phyloP scores from a whole-genome alignment of 805 yeast genomes.

The Metschnikowia dekortorum region DNA sequence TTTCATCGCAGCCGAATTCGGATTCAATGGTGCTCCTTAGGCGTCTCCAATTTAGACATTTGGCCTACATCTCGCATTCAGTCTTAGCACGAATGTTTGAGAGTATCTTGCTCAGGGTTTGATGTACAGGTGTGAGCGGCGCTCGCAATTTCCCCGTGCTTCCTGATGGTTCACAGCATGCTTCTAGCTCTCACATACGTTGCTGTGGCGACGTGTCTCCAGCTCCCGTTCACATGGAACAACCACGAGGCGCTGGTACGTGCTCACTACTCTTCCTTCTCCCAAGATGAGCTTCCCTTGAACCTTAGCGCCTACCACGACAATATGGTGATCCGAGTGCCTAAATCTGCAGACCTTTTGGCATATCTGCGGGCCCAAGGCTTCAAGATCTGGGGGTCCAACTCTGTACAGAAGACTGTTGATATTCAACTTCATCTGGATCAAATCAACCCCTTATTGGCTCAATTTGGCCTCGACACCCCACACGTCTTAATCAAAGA shows the following conservation, averaged over 20 bases:
- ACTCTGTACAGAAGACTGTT: conserved; percentile 36
- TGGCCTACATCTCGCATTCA: not conserved
- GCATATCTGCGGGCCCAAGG: conserved; percentile 15
- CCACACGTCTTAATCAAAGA: conserved; percentile 48
- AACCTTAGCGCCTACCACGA: conserved; percentile 38
- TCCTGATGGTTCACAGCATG: conserved; percentile 2
- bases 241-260: conserved; percentile 1
- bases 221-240: conserved; percentile 11
- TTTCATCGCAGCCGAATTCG: too few relatives aligned
- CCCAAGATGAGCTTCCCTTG: conserved; percentile 31
- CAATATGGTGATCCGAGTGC: conserved; percentile 44
- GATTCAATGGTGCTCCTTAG: too few relatives aligned
- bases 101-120: not conserved
- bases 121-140: conserved; percentile 8
- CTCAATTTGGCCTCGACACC: conserved; percentile 21
- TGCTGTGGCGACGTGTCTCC: conserved; percentile 7
- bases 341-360: conserved; percentile 20
- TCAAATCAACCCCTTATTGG: conserved; percentile 11
- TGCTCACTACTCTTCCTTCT: conserved; percentile 30
- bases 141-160: not conserved
- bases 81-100: not conserved
- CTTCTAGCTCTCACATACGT: conserved; percentile 1
- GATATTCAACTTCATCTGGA: conserved; percentile 38
- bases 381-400: conserved; percentile 47
- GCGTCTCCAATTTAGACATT: too few relatives aligned